Percentiles rank a stretch among this genome's conserved stretches.
These are phyloP conservation scores for Deinandra increscens DNA, from an alignment of 129 eudicot species.

Conservation along the genomic window DNA sequence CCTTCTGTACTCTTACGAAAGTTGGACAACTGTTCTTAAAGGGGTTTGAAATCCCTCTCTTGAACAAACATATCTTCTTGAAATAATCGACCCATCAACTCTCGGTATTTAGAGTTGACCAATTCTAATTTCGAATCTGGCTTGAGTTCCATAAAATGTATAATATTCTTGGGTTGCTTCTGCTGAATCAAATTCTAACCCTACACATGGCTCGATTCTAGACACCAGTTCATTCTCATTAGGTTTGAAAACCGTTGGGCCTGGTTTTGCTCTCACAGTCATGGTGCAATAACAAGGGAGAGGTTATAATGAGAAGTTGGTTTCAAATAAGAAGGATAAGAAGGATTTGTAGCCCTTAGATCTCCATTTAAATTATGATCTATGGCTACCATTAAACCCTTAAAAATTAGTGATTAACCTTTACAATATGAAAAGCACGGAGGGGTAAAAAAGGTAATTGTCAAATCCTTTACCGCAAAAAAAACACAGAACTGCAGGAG, in stretches of 20 bases:
- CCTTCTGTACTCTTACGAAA: slow-evolving; percentile 72
- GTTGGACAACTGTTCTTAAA: slow-evolving; percentile 79
- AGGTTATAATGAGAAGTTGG: too few species aligned
- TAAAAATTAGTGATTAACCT: too few species aligned
- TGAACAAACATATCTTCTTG: slow-evolving; percentile 77
- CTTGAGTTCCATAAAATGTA: slow-evolving; percentile 56
- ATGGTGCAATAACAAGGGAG: too few species aligned
- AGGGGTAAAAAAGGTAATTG: too few species aligned
- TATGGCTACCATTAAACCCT: too few species aligned
- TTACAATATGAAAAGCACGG: too few species aligned
- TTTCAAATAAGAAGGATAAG: too few species aligned
- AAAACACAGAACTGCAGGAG: too few species aligned
- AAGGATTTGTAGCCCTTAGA: too few species aligned
- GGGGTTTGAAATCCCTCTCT: slow-evolving; percentile 82
- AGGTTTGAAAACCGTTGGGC: slow-evolving; percentile 33
- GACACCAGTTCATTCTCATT: slow-evolving; percentile 62
- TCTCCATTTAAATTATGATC: too few species aligned
- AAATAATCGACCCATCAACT: slow-evolving; percentile 68
- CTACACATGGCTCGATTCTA: slow-evolving; percentile 60
- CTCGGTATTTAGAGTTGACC: slow-evolving; percentile 78
- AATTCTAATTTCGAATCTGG: slow-evolving; percentile 68
- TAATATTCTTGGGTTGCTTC: slow-evolving; percentile 79
- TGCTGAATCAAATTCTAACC: slow-evolving; percentile 72
- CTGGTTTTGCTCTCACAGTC: slow-evolving; percentile 60
- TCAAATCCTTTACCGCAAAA: too few species aligned